Evolutionary conservation across 768 basidiomycete species (phyloP).

Genomic region (Candolleomyces efflorescens): DNA sequence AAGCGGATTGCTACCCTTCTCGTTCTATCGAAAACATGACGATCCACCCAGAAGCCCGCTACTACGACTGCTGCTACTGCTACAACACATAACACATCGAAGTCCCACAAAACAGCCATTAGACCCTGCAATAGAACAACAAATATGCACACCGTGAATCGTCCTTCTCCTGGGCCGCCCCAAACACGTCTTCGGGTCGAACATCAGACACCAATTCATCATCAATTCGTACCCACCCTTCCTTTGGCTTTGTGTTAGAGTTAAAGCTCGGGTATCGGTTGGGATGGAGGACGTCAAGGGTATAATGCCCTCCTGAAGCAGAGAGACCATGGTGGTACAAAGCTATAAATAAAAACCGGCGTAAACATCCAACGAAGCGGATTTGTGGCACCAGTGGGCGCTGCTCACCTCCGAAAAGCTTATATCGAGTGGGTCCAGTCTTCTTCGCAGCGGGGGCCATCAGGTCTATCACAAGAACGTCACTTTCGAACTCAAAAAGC

Average conservation of each 20-base stretch:
- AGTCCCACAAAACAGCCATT: neutral
- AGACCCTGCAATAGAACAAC: conserved; percentile 74
- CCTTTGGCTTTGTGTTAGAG: conserved; percentile 35
- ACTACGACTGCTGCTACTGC: neutral
- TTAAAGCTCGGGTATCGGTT: conserved; percentile 44
- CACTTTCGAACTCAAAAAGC: neutral
- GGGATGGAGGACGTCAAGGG: conserved; percentile 82
- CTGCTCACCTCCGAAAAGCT: conserved; percentile 75
- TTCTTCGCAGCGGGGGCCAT: conserved; percentile 49
- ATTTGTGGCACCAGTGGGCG: neutral
- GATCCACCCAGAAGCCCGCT: neutral
- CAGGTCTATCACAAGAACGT: conserved; percentile 39
- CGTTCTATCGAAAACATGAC: no score
- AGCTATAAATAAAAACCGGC: conserved; percentile 47
- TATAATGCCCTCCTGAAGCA: conserved; percentile 94
- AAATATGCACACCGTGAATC: conserved; percentile 74
- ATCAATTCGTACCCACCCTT: conserved; percentile 91
- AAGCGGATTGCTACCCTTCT: no score
- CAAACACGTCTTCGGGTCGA: conserved; percentile 69
- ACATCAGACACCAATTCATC: conserved; percentile 85
- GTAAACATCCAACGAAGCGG: neutral
- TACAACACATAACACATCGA: neutral
- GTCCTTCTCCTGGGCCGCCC: conserved; percentile 43
- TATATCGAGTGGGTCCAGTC: conserved; percentile 54
- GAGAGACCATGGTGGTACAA: conserved; percentile 92